Percentiles rank a stretch among this genome's conserved stretches.
phyloP scores from a whole-genome alignment of 352 stramenopile species.

The Globisporangium radiosum region DNA sequence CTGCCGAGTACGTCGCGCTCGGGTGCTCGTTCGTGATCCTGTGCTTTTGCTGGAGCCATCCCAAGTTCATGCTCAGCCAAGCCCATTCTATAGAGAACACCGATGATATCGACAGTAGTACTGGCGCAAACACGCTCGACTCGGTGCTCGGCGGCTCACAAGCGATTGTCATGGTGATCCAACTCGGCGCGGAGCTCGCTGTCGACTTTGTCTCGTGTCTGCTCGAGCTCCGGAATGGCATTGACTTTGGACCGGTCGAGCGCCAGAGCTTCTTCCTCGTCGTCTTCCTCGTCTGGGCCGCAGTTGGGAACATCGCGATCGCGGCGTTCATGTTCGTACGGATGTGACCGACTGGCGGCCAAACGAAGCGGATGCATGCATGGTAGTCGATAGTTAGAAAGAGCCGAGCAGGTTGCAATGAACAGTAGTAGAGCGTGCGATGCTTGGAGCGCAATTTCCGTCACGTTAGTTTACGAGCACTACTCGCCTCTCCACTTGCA shows the following conservation, averaged over 20 bases:
- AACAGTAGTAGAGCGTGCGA: too few relatives aligned
- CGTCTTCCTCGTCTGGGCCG: constrained; percentile 1
- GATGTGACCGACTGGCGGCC: too few relatives aligned
- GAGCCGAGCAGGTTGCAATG: too few relatives aligned
- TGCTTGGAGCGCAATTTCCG: too few relatives aligned
- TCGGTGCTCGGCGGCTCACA: constrained; percentile 5
- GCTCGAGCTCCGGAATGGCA: constrained; percentile 14
- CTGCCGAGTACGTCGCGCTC: constrained; percentile 39
- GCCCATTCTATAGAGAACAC: too few relatives aligned
- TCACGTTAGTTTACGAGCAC: too few relatives aligned
- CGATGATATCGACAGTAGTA: not conserved
- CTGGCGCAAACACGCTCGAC: not conserved
- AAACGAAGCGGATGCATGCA: too few relatives aligned
- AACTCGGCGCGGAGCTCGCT: constrained; percentile 16
- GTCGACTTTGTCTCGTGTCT: constrained; percentile 18
- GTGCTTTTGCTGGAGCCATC: constrained; percentile 23
- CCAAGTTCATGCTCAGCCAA: not conserved
- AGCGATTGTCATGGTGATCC: constrained; percentile 7
- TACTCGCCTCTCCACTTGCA: too few relatives aligned
- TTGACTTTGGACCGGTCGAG: constrained; percentile 13
- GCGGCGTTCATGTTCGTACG: not conserved
- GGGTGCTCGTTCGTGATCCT: constrained; percentile 29
- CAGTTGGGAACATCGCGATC: not conserved
- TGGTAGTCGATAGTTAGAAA: too few relatives aligned
- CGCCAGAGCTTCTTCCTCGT: constrained; percentile 12